Percentiles rank a stretch among this genome's conserved stretches.
Conservation (phyloP, 179 eudicot species). For the Patellifolia procumbens region DNA sequence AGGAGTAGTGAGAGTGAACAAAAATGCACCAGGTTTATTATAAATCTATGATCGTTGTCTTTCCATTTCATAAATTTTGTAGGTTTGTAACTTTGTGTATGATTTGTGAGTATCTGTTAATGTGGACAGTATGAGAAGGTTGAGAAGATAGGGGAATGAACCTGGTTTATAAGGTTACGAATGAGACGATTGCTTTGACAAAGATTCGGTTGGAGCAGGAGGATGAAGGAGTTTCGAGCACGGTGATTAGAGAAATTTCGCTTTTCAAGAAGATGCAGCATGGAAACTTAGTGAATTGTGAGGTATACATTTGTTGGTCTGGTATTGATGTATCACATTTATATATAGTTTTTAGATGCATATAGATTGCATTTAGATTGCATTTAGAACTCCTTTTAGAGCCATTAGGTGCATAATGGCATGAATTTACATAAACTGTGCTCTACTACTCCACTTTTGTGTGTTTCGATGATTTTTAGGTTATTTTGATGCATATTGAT, state of each 20-base stretch:
- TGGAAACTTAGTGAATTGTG: slow-evolving; percentile 83
- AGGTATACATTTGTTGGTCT: slow-evolving; percentile 36
- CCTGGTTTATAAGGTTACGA: slow-evolving; percentile 74
- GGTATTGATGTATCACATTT: too few relatives aligned
- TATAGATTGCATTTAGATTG: too few relatives aligned
- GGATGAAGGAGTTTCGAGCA: slow-evolving; percentile 98
- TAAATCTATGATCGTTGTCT: background rate
- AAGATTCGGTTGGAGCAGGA: slow-evolving; percentile 95
- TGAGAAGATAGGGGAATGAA: slow-evolving; percentile 98
- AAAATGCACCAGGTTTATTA: slow-evolving; percentile 37
- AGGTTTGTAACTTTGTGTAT: background rate
- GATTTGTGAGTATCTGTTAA: too few relatives aligned
- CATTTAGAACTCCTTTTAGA: too few relatives aligned
- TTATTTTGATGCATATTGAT: too few relatives aligned
- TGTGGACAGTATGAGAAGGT: slow-evolving; percentile 81
- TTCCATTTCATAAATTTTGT: background rate
- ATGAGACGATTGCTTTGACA: slow-evolving; percentile 91
- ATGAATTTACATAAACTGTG: too few relatives aligned
- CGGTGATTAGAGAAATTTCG: slow-evolving; percentile 95
- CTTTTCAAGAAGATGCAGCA: slow-evolving; percentile 98
- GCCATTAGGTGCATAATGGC: too few relatives aligned
- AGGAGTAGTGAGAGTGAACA: slow-evolving; percentile 1
- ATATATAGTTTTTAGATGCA: too few relatives aligned
- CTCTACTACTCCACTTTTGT: too few relatives aligned
- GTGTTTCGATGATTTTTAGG: too few relatives aligned